phyloP scores from a whole-genome alignment of 257 asterid genomes.

The Solanum tarapatanum region DNA sequence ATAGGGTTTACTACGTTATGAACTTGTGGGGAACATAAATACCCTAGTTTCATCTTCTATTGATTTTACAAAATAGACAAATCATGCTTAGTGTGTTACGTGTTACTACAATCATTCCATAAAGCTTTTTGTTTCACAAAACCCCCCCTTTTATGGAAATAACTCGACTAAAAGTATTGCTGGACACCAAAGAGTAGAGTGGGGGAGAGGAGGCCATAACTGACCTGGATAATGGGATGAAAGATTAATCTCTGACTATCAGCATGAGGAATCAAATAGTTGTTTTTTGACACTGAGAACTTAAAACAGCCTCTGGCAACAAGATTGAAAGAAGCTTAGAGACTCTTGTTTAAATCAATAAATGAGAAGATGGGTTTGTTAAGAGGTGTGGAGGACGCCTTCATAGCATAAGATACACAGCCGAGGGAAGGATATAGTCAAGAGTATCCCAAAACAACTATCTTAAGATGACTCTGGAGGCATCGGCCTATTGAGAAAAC shows the following conservation, averaged over 20 bases:
- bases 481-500: neutral
- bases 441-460: neutral
- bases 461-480: neutral
- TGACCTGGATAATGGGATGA: conserved; percentile 17
- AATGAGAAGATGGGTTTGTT: neutral
- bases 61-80: too few relatives aligned
- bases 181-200: too few relatives aligned
- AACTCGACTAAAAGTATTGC: too few relatives aligned
- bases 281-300: conserved; percentile 16
- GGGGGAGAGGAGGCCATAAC: neutral
- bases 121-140: too few relatives aligned
- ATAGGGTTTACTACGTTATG: too few relatives aligned
- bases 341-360: conserved; percentile 4
- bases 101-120: too few relatives aligned
- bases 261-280: conserved; percentile 9
- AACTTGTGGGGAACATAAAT: too few relatives aligned
- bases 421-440: neutral
- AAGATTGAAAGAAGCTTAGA: conserved; percentile 21
- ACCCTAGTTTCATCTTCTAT: too few relatives aligned
- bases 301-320: conserved; percentile 25
- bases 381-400: neutral
- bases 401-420: neutral
- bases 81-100: too few relatives aligned
- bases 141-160: too few relatives aligned
- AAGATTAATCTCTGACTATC: conserved; percentile 16